Evolutionary conservation across 2,329 filamentous ascomycete genomes (phyloP), one percentile per base, ranked within the genome.

Genomic region (Penicillium polonicum): DNA sequence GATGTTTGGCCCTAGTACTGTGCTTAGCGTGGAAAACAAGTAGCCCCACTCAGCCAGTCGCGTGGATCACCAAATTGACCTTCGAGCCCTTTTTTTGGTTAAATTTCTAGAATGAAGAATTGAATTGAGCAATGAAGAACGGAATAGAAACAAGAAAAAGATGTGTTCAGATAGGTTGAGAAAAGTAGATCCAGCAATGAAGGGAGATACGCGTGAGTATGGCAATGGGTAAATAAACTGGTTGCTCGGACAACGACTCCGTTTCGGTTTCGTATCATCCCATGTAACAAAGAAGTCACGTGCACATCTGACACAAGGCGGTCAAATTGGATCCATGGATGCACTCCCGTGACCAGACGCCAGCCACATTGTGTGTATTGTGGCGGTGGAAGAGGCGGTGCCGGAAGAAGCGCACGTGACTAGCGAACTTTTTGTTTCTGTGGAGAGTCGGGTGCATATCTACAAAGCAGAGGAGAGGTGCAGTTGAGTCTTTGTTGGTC

Each of bases 241-340:
- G 72, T 75, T 72, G 70, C 82, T 17, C 65, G 73, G 66, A 82
- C 83, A 87, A 87, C 85, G 70, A 23, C 3, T 23, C 13, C 33
- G 53, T 56, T 38, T 56, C 50, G 23, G 53, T 51, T 29, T 52
- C 29, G 31, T 51, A 43, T 21, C 27, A 29, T 53, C 38, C 31
- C n/a, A 6, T 29, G 51, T 53, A 53, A 68, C 15, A 52, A 39
- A 4, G 21, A 3, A 4, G 23, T 25, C 31, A 41, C 50, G 50
- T 52, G 50, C 0, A 1, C 2, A 17, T 33, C 38, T 23, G 38
- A 43, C 38, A 51, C 33, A 31, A 44, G 48, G 25, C 25, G n/a
- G 17, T 25, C 27, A 29, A n/a, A 35, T 29, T 27, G 4, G n/a
- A 15, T 5, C 46, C 23, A 29, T 10, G 15, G 39, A 15, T 17